Conservation (phyloP, 345 rosid species). For the Pistacia vera region DNA sequence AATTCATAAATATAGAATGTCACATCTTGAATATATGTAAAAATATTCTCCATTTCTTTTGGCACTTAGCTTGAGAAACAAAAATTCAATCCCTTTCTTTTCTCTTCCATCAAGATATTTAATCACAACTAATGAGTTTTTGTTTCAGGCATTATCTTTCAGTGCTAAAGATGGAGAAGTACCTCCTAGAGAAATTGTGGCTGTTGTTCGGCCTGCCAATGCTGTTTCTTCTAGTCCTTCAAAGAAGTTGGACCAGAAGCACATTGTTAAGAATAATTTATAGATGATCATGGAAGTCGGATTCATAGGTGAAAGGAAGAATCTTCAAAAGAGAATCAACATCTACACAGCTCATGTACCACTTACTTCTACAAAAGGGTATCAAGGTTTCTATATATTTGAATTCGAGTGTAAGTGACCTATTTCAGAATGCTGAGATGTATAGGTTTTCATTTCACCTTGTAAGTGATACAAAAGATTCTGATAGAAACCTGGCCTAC, state of each 20-base stretch:
- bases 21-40: background rate
- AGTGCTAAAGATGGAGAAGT: conserved; percentile 42
- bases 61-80: background rate
- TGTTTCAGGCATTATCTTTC: conserved; percentile 55
- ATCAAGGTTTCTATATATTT: conserved; percentile 64
- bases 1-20: background rate
- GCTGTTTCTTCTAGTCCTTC: conserved; percentile 35
- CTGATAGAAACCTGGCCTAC: too few species aligned
- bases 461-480: conserved; percentile 38
- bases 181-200: conserved; percentile 60
- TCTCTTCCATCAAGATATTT: background rate
- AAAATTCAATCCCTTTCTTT: background rate
- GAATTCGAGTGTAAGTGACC: conserved; percentile 36
- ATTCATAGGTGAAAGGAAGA: conserved; percentile 22
- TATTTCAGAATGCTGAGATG: conserved; percentile 53
- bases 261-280: conserved; percentile 39
- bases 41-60: background rate
- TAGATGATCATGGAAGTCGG: conserved; percentile 57
- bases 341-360: conserved; percentile 28
- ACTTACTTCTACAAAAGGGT: conserved; percentile 50
- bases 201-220: conserved; percentile 65
- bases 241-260: conserved; percentile 54
- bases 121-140: conserved; percentile 4
- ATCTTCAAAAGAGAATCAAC: conserved; percentile 18
- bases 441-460: conserved; percentile 54